A percentile compares a stretch with the other conserved stretches of the same genome.
These are phyloP conservation scores for Voacanga thouarsii DNA, from an alignment of 257 asterid species.

Conservation along the genomic window DNA sequence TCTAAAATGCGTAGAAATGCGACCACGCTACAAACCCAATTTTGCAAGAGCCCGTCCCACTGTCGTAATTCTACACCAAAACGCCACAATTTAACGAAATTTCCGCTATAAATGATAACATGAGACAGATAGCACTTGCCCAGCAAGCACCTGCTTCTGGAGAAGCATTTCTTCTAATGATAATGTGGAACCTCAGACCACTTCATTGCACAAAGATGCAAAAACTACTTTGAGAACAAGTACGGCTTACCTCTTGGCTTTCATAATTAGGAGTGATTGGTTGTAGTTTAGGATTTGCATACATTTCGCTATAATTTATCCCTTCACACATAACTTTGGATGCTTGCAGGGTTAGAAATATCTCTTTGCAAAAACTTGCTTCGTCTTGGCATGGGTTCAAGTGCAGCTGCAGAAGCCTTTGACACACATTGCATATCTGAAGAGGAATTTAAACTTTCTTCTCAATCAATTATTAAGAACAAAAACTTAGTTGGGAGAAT, in stretches of 20 bases:
- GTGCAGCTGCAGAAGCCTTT: slow-evolving; percentile 72
- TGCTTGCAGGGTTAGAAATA: slow-evolving; percentile 61
- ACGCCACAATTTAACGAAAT: too few relatives aligned
- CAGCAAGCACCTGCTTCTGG: slow-evolving; percentile 34
- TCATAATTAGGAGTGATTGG: background rate
- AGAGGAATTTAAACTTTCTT: slow-evolving; percentile 63
- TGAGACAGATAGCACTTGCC: background rate
- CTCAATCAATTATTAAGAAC: slow-evolving; percentile 49
- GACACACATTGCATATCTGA: slow-evolving; percentile 49
- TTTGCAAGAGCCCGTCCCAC: too few relatives aligned
- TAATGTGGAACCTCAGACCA: slow-evolving; percentile 36
- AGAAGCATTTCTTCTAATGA: slow-evolving; percentile 31
- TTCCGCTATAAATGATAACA: slow-evolving; percentile 31
- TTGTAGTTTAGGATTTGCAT: background rate
- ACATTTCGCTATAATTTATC: slow-evolving; percentile 3
- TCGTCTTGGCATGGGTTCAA: slow-evolving; percentile 75
- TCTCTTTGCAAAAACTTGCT: slow-evolving; percentile 77
- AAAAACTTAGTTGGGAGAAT: slow-evolving; percentile 68
- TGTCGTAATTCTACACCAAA: too few relatives aligned
- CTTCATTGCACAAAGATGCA: slow-evolving; percentile 26
- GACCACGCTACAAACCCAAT: too few relatives aligned
- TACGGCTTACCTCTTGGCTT: slow-evolving; percentile 25
- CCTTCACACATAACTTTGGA: slow-evolving; percentile 4
- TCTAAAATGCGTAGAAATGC: too few relatives aligned
- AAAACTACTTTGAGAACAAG: slow-evolving; percentile 39